Evolutionary conservation across 805 yeast species (phyloP).

Genomic region (Kodamaea kakaduensis): DNA sequence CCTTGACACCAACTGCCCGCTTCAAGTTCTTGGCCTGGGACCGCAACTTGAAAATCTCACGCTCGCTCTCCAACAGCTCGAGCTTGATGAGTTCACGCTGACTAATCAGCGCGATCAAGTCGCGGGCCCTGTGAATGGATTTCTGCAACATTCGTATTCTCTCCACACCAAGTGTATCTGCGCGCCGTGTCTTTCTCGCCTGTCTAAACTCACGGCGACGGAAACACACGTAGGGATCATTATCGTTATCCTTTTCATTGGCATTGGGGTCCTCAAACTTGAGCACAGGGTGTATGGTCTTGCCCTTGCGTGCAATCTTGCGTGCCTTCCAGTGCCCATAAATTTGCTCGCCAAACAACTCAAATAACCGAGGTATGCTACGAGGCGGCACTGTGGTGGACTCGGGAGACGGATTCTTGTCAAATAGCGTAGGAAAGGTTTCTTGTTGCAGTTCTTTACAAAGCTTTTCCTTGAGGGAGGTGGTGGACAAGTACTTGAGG

Average conservation of each 20-base stretch:
- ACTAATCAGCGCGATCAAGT: slow-evolving; percentile 63
- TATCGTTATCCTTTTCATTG: slow-evolving; percentile 77
- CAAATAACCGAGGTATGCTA: slow-evolving; percentile 46
- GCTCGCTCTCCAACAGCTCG: slow-evolving; percentile 59
- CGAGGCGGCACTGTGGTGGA: slow-evolving; percentile 23
- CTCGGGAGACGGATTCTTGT: slow-evolving; percentile 36
- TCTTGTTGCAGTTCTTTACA: slow-evolving; percentile 52
- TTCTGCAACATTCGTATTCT: slow-evolving; percentile 67
- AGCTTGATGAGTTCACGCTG: slow-evolving; percentile 66
- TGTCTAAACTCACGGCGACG: slow-evolving; percentile 93
- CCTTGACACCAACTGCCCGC: slow-evolving; percentile 69
- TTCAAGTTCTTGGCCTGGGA: slow-evolving; percentile 68
- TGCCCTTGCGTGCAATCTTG: slow-evolving; percentile 67
- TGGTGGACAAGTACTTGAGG: slow-evolving; percentile 43
- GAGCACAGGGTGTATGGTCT: slow-evolving; percentile 65
- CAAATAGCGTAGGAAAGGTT: slow-evolving; percentile 59
- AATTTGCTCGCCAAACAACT: slow-evolving; percentile 57
- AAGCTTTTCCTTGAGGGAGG: slow-evolving; percentile 54
- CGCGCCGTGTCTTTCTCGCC: slow-evolving; percentile 92
- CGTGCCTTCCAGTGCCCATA: slow-evolving; percentile 82
- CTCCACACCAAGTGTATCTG: slow-evolving; percentile 87
- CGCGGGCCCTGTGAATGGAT: slow-evolving; percentile 74
- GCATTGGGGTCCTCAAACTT: slow-evolving; percentile 76
- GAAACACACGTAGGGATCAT: slow-evolving; percentile 93
- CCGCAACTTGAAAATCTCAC: slow-evolving; percentile 67